These are phyloP conservation scores for Microcos paniculata DNA, from an alignment of 345 rosid species.

Conservation along the genomic window DNA sequence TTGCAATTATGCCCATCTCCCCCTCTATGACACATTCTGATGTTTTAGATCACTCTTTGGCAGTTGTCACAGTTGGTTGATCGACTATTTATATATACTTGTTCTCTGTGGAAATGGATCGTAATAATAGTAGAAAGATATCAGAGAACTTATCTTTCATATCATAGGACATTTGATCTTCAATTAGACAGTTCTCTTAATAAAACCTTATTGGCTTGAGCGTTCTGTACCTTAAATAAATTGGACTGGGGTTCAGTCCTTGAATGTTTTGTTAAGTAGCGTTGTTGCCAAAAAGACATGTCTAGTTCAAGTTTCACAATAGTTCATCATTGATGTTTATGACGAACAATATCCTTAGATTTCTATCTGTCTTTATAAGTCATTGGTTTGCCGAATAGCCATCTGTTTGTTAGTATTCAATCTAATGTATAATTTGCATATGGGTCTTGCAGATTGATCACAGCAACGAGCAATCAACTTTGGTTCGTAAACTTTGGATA, in stretches of 20 bases:
- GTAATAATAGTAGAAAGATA: too few species aligned
- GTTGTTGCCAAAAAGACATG: not conserved
- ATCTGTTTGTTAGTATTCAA: not conserved
- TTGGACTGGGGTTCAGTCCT: not conserved
- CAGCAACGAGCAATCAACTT: not conserved
- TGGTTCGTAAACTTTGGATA: slow-evolving; percentile 15
- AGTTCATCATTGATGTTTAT: not conserved
- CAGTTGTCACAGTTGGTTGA: too few species aligned
- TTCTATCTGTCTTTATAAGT: not conserved
- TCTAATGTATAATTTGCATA: not conserved
- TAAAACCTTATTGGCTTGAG: not conserved
- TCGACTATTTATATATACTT: too few species aligned
- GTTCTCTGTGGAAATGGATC: too few species aligned
- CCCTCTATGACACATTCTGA: not conserved
- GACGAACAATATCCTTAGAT: not conserved
- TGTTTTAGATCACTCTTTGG: too few species aligned
- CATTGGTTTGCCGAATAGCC: not conserved
- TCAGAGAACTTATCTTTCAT: too few species aligned
- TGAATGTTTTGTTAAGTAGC: not conserved
- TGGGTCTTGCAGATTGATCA: slow-evolving; percentile 29
- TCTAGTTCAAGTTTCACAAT: not conserved
- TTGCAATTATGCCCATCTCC: not conserved
- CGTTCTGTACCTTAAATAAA: not conserved
- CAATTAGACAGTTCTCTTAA: not conserved
- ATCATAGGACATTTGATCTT: too few species aligned